phyloP scores from a whole-genome alignment of 805 yeast species.

The Yarrowia bubula region DNA sequence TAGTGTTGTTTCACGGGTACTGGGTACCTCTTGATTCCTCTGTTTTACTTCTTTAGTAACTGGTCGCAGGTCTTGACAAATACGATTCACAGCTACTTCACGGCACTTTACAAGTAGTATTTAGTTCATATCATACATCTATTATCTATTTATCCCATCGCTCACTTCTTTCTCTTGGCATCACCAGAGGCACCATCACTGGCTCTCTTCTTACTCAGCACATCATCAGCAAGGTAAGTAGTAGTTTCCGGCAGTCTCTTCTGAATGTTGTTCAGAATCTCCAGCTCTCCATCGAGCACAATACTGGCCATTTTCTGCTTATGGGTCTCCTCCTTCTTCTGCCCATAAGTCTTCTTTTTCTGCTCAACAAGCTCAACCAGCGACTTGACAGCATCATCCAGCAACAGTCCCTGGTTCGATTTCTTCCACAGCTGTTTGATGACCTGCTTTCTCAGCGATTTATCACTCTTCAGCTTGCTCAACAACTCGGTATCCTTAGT shows the following conservation, averaged over 20 bases:
- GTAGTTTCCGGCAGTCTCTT: constrained; percentile 7
- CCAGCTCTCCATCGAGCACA: constrained; percentile 9
- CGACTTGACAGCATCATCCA: constrained; percentile 27
- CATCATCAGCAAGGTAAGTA: background rate
- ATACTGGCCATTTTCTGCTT: background rate
- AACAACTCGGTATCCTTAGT: background rate
- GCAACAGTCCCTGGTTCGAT: constrained; percentile 28
- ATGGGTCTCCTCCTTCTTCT: constrained; percentile 1
- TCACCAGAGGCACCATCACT: background rate
- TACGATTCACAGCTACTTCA: too few relatives aligned
- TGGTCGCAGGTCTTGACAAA: too few relatives aligned
- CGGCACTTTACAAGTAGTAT: too few relatives aligned
- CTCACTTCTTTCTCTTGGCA: constrained; percentile 8
- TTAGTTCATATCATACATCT: too few relatives aligned
- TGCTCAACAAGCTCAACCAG: background rate
- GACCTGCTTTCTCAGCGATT: constrained; percentile 15
- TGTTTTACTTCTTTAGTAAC: too few relatives aligned
- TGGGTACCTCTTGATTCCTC: too few relatives aligned
- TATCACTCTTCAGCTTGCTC: background rate
- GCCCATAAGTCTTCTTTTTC: constrained; percentile 4
- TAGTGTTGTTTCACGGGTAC: too few relatives aligned
- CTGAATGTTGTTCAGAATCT: constrained; percentile 7
- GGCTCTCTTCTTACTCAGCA: constrained; percentile 8
- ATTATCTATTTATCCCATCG: background rate
- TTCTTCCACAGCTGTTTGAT: constrained; percentile 27